These are phyloP conservation scores for Syzygium oleosum DNA, from an alignment of 345 rosid genomes.

Conservation along the genomic window DNA sequence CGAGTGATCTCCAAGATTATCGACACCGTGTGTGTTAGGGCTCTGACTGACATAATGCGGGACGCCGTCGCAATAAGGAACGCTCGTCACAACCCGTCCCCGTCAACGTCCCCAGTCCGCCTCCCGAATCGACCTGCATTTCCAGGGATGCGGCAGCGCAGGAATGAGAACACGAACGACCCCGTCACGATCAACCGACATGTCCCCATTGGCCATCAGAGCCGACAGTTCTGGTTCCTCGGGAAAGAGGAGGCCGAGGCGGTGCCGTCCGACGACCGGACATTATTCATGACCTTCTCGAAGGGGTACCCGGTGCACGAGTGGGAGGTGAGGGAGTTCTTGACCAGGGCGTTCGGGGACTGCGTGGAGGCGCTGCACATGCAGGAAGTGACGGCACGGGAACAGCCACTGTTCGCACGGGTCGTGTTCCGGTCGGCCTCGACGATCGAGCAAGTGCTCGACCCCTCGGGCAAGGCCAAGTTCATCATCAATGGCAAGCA, in stretches of 20 bases:
- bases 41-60: conserved; percentile 30
- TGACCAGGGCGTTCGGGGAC: conserved; percentile 25
- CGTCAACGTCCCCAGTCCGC: neutral
- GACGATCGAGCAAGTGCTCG: conserved; percentile 19
- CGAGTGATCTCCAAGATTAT: conserved; percentile 15
- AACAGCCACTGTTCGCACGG: conserved; percentile 44
- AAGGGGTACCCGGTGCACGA: conserved; percentile 50
- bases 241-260: neutral
- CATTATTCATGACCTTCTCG: conserved; percentile 59
- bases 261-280: conserved; percentile 31
- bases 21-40: conserved; percentile 26
- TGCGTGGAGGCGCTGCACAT: conserved; percentile 41
- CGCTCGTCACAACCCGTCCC: neutral
- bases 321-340: conserved; percentile 39
- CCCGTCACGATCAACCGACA: neutral
- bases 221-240: neutral
- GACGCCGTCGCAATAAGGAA: conserved; percentile 3
- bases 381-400: conserved; percentile 32
- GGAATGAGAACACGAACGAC: neutral
- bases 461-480: conserved; percentile 24
- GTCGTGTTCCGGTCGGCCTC: conserved; percentile 21
- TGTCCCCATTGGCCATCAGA: neutral
- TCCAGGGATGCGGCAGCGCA: neutral
- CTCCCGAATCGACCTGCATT: neutral
- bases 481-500: conserved; percentile 64